A percentile compares a stretch with the other conserved stretches of the same genome.
These are phyloP conservation scores for Lichina pygmaea DNA, from an alignment of 495 filamentous ascomycete species.

Conservation along the genomic window DNA sequence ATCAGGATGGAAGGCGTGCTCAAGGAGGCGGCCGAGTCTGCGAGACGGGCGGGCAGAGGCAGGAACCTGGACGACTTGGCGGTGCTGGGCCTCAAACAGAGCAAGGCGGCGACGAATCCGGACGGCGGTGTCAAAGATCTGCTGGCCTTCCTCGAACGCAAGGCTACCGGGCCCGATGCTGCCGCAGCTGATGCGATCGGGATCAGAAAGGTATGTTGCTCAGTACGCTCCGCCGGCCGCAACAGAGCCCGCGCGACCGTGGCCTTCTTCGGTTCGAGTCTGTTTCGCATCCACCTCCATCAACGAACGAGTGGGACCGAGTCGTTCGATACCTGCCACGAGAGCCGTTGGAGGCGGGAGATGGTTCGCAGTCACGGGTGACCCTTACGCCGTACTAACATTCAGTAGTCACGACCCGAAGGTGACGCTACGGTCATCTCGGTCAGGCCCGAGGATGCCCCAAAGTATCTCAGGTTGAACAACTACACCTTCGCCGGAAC, in stretches of 20 bases:
- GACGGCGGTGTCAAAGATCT: slow-evolving; percentile 49
- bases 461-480: slow-evolving; percentile 32
- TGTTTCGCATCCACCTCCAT: slow-evolving; percentile 28
- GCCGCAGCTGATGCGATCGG: slow-evolving; percentile 28
- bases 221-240: slow-evolving; percentile 18
- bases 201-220: slow-evolving; percentile 65
- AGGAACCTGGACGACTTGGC: slow-evolving; percentile 16
- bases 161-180: slow-evolving; percentile 24
- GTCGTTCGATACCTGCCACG: slow-evolving; percentile 13
- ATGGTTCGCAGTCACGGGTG: slow-evolving; percentile 17
- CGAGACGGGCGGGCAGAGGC: slow-evolving; percentile 6
- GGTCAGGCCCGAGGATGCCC: slow-evolving; percentile 32
- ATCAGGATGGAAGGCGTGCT: slow-evolving; percentile 10
- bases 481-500: slow-evolving; percentile 37
- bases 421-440: slow-evolving; percentile 42
- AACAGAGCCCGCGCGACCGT: slow-evolving; percentile 19
- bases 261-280: slow-evolving; percentile 25
- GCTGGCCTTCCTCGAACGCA: slow-evolving; percentile 58
- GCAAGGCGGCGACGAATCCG: slow-evolving; percentile 39
- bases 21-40: slow-evolving; percentile 8
- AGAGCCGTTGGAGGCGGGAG: slow-evolving; percentile 17
- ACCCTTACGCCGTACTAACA: slow-evolving; percentile 42
- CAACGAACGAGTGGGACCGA: slow-evolving; percentile 22
- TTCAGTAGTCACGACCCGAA: slow-evolving; percentile 39
- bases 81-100: slow-evolving; percentile 45